Base-by-base conservation (phyloP, 352 stramenopile genomes). In the Globisporangium nagaii region DNA sequence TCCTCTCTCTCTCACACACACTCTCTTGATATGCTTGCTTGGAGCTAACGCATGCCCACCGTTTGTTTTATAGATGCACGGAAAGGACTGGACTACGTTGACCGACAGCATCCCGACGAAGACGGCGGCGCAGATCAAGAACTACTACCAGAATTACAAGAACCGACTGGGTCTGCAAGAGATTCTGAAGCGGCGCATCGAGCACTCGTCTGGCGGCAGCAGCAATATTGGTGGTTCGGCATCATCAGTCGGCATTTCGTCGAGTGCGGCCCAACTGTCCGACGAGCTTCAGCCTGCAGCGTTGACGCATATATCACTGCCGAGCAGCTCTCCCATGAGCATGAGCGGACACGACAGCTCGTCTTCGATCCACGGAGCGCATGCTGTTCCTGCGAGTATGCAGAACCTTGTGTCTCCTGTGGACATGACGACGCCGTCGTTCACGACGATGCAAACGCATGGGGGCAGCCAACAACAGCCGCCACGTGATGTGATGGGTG, bases 61-160 rank as follows among this genome's bases (percentile, higher is more conserved):
- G 25, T 25, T 62, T 45, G 28, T 65, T 11, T 53, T 44, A 2
- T 51, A 84, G 75, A 79, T 90, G 71, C 73, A 88, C 47, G 88
- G 88, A 24, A 96, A 96, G 53, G 84, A 96, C 54, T 96, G 88
- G 88, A 48, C 81, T 10, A 88, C 79, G 30, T 71, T 96, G 7
- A 92, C 85, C 2, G 75, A 93, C 34, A 91, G 73, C 43, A 95
- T 96, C 45, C 86, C 85, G 13, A 91, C 83, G 25, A 96, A 96
- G 60, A 95, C 88, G 0, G 76, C 84, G 17, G 84, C 83, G 3
- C 87, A 96, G 58, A 95, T 96, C 62, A 96, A 96, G 59, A 96
- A 96, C 40, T 96, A 96, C 65, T 96, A 96, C 54, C 88, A 96
- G 62, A 96, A 96, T 54, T 96, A 96, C 70, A 96, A 96, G 75